phyloP scores from a whole-genome alignment of 2,329 filamentous ascomycete species.

The Pezicula radicicola region DNA sequence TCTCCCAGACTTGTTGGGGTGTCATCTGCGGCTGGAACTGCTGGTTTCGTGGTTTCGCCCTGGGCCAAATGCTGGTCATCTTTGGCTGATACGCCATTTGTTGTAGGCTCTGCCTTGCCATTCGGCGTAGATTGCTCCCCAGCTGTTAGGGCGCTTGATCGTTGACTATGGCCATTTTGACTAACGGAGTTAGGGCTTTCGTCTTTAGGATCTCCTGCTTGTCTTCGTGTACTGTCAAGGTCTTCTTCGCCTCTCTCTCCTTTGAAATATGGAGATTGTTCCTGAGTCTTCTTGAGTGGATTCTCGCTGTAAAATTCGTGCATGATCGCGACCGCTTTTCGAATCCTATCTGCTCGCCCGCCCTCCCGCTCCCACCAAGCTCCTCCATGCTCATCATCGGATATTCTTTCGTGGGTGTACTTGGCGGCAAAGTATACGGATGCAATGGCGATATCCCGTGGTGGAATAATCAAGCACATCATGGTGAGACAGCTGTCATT shows the following conservation, averaged over 20 bases:
- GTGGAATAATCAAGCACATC: conserved; percentile 76
- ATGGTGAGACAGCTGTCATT: conserved; percentile 86
- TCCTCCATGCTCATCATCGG: conserved; percentile 68
- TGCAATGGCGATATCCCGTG: conserved; percentile 78
- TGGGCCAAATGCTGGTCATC: not conserved
- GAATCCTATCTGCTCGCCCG: conserved; percentile 68
- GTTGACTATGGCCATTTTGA: conserved; percentile 11
- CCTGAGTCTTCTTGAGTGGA: conserved; percentile 43
- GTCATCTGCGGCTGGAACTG: not conserved
- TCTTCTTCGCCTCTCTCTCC: conserved; percentile 18
- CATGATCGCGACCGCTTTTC: conserved; percentile 73
- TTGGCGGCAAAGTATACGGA: conserved; percentile 84
- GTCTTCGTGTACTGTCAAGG: conserved; percentile 21
- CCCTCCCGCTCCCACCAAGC: conserved; percentile 86
- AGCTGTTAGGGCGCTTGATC: not conserved
- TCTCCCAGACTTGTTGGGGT: conserved; percentile 7
- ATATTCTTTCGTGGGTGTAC: conserved; percentile 69
- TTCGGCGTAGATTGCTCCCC: not conserved
- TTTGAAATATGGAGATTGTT: conserved; percentile 17
- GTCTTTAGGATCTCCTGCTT: conserved; percentile 10
- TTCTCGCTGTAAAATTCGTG: conserved; percentile 65
- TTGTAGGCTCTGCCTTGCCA: not conserved
- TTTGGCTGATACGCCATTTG: not conserved
- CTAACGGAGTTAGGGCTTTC: conserved; percentile 5
- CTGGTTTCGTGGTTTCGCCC: not conserved